Conservation (phyloP, 768 basidiomycete species). For the Suillus alpinus region DNA sequence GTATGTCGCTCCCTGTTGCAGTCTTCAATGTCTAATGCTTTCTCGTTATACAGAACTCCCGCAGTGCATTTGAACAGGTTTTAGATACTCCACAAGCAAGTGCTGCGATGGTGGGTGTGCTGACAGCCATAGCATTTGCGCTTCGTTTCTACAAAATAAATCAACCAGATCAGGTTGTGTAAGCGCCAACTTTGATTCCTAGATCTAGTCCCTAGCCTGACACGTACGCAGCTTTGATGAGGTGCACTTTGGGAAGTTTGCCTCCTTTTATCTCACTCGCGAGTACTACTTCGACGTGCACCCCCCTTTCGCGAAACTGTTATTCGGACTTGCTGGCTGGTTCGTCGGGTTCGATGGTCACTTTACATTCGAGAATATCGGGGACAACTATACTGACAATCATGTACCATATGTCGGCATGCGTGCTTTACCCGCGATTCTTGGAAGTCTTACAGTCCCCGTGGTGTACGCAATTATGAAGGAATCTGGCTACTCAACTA, state of each 20-base stretch:
- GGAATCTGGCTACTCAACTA: conserved; percentile 92
- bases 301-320: conserved; percentile 93
- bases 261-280: conserved; percentile 86
- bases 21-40: conserved; percentile 13
- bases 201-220: conserved; percentile 6
- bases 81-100: conserved; percentile 66
- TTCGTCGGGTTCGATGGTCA: conserved; percentile 94
- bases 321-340: conserved; percentile 94
- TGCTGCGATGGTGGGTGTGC: conserved; percentile 52
- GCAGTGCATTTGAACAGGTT: conserved; percentile 58
- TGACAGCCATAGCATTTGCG: conserved; percentile 77
- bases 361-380: conserved; percentile 93
- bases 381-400: conserved; percentile 82
- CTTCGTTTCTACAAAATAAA: conserved; percentile 93
- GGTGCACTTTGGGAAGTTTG: conserved; percentile 98
- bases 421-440: conserved; percentile 86
- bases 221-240: conserved; percentile 76
- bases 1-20: conserved; percentile 31
- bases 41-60: conserved; percentile 43
- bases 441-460: conserved; percentile 88
- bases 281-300: conserved; percentile 99
- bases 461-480: conserved; percentile 97
- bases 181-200: conserved; percentile 31
- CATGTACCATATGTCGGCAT: conserved; percentile 94
- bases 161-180: conserved; percentile 94